These are phyloP conservation scores for Trypanosoma caninum DNA, from an alignment of 208 protist genomes.

Conservation along the genomic window DNA sequence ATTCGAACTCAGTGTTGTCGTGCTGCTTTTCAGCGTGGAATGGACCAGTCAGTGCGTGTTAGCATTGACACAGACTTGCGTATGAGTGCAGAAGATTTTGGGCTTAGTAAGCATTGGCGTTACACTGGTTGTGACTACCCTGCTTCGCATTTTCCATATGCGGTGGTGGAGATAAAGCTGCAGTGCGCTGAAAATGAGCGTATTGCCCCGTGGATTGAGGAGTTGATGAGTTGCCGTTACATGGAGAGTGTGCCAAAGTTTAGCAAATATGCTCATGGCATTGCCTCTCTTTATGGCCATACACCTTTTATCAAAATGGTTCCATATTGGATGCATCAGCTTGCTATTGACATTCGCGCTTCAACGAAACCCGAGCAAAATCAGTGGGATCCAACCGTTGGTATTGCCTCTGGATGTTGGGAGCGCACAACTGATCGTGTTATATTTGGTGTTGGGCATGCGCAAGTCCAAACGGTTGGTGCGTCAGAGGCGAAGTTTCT, in stretches of 20 bases:
- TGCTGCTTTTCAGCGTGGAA: slow-evolving; percentile 83
- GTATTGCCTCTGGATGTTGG: slow-evolving; percentile 71
- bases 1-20: slow-evolving; percentile 82
- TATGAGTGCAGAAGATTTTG: slow-evolving; percentile 82
- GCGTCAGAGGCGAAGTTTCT: slow-evolving; percentile 82
- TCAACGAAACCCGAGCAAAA: slow-evolving; percentile 79
- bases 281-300: slow-evolving; percentile 84
- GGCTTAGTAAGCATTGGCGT: slow-evolving; percentile 82
- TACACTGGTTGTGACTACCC: slow-evolving; percentile 69
- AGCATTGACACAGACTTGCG: slow-evolving; percentile 86
- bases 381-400: slow-evolving; percentile 81
- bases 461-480: slow-evolving; percentile 80
- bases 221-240: slow-evolving; percentile 86
- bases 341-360: slow-evolving; percentile 85
- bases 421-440: slow-evolving; percentile 73
- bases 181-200: slow-evolving; percentile 87
- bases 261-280: slow-evolving; percentile 89
- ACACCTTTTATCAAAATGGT: slow-evolving; percentile 86
- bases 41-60: slow-evolving; percentile 82
- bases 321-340: slow-evolving; percentile 89
- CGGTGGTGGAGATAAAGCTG: slow-evolving; percentile 87
- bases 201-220: slow-evolving; percentile 87
- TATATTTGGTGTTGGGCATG: slow-evolving; percentile 71
- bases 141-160: slow-evolving; percentile 79
- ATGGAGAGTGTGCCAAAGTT: slow-evolving; percentile 90